Evolutionary conservation across 208 protist species (phyloP), one percentile per base, ranked within the genome.

Genomic region (Herpetomonas samuelpessoai): DNA sequence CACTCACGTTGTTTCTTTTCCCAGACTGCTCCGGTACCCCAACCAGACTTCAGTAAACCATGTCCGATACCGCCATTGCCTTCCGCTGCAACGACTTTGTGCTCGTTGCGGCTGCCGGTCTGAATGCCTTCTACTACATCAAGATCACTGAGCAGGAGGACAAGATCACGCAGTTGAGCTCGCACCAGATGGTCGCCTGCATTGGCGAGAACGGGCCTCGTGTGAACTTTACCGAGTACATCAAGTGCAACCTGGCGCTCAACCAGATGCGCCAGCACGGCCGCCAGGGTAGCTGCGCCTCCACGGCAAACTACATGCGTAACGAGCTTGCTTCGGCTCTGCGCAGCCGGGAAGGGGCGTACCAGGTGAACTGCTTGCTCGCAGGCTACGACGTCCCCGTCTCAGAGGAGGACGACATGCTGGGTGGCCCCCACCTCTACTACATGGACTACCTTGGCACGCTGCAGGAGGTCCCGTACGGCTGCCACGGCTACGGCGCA

Each of bases 371-470:
- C 61, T 86, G 76, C 41, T 71, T 98, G 24, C 78, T 98, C 49
- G 96, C 83, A 22, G 93, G 95, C 29, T 93, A 95, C 71, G 95
- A 98, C 64, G 68, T 87, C 25, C 74, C 73, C 4, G 78, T 70
- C 1, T 93, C 83, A 14, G 71, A 76, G 27, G 75, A 92, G 22
- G 86, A 92, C 68, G 83, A 88, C 47, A 50, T 39, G 1, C 65
- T 59, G 39, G 63, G 38, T 10, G 90, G 82, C 9, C 70, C 90
- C 12, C 83, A 80, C 28, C 72, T 98, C 26, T 98, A 96, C 72
- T 98, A 94, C 72, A 74, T 98, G 64, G 97, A 98, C 71, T 98
- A 98, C 79, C 74, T 98, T 21, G 94, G 86, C 57, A 93, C 88
- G 7, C 29, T 98, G 76, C 81, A 95, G 60, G 73, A 89, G 27